phyloP scores from a whole-genome alignment of 192 early-diverging fungal genomes.

The Coemansia sp. region DNA sequence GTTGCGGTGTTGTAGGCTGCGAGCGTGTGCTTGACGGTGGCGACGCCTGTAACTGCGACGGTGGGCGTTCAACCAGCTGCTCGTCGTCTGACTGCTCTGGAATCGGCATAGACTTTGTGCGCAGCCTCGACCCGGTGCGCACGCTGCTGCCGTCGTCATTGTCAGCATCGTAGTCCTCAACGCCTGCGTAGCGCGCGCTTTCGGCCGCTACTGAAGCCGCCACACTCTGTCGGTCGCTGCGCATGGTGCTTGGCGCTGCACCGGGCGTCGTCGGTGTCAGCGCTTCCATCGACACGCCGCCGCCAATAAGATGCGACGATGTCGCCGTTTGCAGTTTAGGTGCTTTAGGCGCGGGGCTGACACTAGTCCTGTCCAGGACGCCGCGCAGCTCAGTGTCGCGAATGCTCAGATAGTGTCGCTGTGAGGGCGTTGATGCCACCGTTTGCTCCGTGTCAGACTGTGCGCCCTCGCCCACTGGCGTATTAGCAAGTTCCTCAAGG shows the following conservation, averaged over 20 bases:
- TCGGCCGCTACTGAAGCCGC: slow-evolving; percentile 34
- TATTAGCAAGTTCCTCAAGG: slow-evolving; percentile 35
- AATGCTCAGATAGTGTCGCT: slow-evolving; percentile 43
- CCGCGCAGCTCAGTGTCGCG: slow-evolving; percentile 51
- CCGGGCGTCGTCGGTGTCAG: slow-evolving; percentile 17
- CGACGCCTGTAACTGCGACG: neutral
- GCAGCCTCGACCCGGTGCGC: slow-evolving; percentile 1
- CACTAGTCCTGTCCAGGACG: slow-evolving; percentile 45
- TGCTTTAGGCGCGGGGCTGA: slow-evolving; percentile 46
- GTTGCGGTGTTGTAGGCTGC: slow-evolving; percentile 14
- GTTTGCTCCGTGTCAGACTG: slow-evolving; percentile 44
- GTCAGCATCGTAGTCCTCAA: neutral
- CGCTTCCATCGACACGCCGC: slow-evolving; percentile 46
- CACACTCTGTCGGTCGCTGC: slow-evolving; percentile 40
- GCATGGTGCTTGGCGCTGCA: slow-evolving; percentile 22
- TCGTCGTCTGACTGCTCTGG: neutral
- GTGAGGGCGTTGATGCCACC: slow-evolving; percentile 21
- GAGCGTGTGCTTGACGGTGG: slow-evolving; percentile 3
- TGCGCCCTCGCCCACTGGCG: slow-evolving; percentile 18
- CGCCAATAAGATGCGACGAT: slow-evolving; percentile 34
- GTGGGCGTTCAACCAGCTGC: neutral
- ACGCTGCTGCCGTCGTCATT: slow-evolving; percentile 1
- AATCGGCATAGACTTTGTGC: slow-evolving; percentile 13
- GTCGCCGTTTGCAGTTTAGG: slow-evolving; percentile 9
- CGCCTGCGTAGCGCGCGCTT: slow-evolving; percentile 16